phyloP scores from a whole-genome alignment of 495 filamentous ascomycete genomes.

The Penicillium malachiteum region DNA sequence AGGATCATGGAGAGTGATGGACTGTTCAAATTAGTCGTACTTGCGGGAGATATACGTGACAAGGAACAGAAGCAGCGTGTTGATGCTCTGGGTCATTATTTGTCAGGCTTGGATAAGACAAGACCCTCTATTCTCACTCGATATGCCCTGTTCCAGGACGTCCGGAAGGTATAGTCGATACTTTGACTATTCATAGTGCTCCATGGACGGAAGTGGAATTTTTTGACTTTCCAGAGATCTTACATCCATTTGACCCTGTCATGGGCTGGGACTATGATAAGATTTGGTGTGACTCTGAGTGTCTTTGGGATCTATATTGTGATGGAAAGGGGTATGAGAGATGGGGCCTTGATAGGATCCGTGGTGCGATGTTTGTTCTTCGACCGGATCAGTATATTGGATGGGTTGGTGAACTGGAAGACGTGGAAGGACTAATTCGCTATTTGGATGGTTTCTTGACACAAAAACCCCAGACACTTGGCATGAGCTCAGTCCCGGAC shows the following conservation, averaged over 20 bases:
- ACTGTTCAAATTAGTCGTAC: conserved; percentile 58
- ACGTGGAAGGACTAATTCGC: conserved; percentile 39
- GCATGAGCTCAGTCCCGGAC: too few relatives aligned
- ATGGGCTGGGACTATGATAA: conserved; percentile 62
- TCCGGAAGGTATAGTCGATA: conserved; percentile 48
- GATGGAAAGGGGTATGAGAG: conserved; percentile 59
- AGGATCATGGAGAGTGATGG: conserved; percentile 50
- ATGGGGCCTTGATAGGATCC: conserved; percentile 57
- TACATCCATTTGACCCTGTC: conserved; percentile 52
- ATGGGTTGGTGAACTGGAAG: conserved; percentile 57
- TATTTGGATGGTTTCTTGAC: conserved; percentile 33
- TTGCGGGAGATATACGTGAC: conserved; percentile 56
- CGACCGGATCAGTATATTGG: conserved; percentile 67
- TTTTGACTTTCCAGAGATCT: conserved; percentile 55
- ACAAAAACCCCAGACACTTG: neutral
- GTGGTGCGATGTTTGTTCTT: conserved; percentile 57
- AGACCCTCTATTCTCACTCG: conserved; percentile 25
- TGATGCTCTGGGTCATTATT: conserved; percentile 38
- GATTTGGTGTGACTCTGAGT: conserved; percentile 62
- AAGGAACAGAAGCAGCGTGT: conserved; percentile 44
- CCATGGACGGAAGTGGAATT: conserved; percentile 51
- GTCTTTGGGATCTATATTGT: conserved; percentile 54
- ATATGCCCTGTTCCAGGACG: conserved; percentile 34
- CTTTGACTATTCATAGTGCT: conserved; percentile 58
- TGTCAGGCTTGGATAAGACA: conserved; percentile 25